A percentile compares a stretch with the other conserved stretches of the same genome.
Evolutionary conservation across 345 rosid genomes (phyloP).

Genomic region (Melaleuca quinquenervia): DNA sequence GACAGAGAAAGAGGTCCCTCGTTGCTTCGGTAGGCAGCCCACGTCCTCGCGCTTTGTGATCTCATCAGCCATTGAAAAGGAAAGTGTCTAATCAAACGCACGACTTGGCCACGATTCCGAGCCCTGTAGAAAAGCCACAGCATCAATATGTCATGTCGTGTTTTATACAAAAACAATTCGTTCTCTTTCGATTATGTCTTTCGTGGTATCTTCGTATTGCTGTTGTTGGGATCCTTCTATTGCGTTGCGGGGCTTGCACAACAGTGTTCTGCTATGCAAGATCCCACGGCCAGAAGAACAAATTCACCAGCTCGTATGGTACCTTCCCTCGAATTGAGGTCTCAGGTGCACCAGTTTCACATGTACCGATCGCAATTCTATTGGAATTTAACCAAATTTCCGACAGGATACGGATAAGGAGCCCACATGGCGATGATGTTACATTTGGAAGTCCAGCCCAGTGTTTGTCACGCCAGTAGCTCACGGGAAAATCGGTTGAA

Average conservation of each 20-base stretch:
- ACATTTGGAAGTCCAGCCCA: not conserved
- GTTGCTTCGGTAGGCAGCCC: not conserved
- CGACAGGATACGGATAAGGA: not conserved
- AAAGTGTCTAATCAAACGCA: not conserved
- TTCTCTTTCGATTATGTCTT: not conserved
- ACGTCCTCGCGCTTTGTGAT: not conserved
- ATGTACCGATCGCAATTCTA: not conserved
- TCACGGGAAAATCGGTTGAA: not conserved
- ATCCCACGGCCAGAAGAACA: not conserved
- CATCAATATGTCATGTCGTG: not conserved
- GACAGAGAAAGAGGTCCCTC: not conserved
- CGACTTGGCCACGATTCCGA: not conserved
- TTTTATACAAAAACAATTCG: not conserved
- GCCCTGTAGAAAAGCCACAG: not conserved
- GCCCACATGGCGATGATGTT: not conserved
- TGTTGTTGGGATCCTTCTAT: not conserved
- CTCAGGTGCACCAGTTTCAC: too few species aligned
- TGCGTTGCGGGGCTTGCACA: not conserved
- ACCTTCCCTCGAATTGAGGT: not conserved
- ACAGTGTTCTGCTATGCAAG: not conserved
- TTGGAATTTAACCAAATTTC: not conserved
- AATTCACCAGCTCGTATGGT: too few species aligned
- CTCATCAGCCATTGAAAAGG: not conserved
- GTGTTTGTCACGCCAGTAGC: not conserved
- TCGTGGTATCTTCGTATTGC: not conserved